These are phyloP conservation scores for Musa balbisiana DNA, from an alignment of 202 grass and related monocot species.

Conservation along the genomic window DNA sequence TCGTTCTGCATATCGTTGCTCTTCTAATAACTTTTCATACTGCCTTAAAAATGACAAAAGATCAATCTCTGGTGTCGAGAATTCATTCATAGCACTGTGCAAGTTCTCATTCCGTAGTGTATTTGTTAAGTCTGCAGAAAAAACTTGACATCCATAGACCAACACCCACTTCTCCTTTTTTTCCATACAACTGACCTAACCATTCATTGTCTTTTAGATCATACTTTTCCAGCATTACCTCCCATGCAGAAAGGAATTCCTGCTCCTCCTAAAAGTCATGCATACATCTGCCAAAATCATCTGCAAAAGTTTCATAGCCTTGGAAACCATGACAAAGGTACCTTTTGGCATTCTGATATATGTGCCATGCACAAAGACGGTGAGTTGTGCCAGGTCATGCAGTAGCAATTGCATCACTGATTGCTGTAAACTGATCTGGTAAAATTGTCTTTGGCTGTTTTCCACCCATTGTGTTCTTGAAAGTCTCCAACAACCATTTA, in stretches of 20 bases:
- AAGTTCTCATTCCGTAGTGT: constrained; percentile 52
- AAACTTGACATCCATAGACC: constrained; percentile 45
- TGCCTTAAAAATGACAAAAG: constrained; percentile 50
- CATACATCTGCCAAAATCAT: constrained; percentile 57
- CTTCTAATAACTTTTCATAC: constrained; percentile 63
- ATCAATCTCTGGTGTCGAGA: constrained; percentile 49
- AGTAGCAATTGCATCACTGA: constrained; percentile 47
- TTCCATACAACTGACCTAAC: constrained; percentile 56
- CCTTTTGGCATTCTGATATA: constrained; percentile 50
- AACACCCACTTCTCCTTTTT: constrained; percentile 77
- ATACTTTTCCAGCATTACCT: constrained; percentile 53
- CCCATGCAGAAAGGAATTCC: constrained; percentile 53
- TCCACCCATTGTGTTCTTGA: constrained; percentile 65
- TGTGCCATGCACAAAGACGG: constrained; percentile 49
- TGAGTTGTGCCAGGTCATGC: constrained; percentile 53
- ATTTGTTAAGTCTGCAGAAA: constrained; percentile 58
- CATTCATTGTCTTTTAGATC: constrained; percentile 76
- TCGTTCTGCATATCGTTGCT: constrained; percentile 60
- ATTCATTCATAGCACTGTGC: constrained; percentile 40
- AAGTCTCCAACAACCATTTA: constrained; percentile 75
- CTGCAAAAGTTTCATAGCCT: constrained; percentile 43
- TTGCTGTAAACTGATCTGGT: constrained; percentile 29
- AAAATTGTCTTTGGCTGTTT: constrained; percentile 68
- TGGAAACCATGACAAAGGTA: constrained; percentile 42
- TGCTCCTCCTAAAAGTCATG: constrained; percentile 58